Base-by-base conservation (phyloP, 176 grass and related monocot species). In the Carex scoparia region DNA sequence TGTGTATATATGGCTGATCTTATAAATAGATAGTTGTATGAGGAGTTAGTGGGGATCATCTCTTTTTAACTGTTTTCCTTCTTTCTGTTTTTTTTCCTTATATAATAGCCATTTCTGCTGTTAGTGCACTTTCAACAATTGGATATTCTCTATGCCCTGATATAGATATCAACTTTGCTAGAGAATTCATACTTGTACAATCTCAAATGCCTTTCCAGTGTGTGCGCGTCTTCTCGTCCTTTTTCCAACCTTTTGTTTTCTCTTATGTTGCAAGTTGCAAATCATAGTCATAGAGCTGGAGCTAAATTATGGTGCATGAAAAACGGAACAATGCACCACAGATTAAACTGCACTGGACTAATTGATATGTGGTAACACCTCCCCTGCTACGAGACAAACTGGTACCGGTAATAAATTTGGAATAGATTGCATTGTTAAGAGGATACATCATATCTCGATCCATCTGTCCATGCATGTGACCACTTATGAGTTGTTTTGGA, bases 401-500 rank as follows among this genome's bases (percentile, higher is more conserved):
- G 79, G 77, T 58, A 38, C 55, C 5, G 10, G 30, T 61, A 60
- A 16, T 58, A 33, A n/a, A 75, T 44, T 31, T 16, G 7, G n/a
- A 48, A 44, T 82, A 31, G 56, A 63, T 62, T 23, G 7, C 7
- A 23, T 63, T 54, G 23, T 76, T 76, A 31, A 14, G 11, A 53
- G 48, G 72, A 31, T 76, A 44, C 7, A 81, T 81, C 14, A 81
- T 46, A 46, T 57, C 31, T 81, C 79, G 37, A 81, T 79, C 60
- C 79, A 42, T 81, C 18, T 49, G 70, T 27, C 16, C 70, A 74
- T 74, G 70, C 70, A 12, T 49, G 7, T 48, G 70, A 51, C 38
- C 70, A 74, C 44, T 23, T 3, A 74, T 28, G n/a, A 74, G 42
- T 51, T 74, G 40, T 49, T 65, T 73, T n/a, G 2, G n/a, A 12